Evolutionary conservation across 495 filamentous ascomycete genomes (phyloP), one percentile per base, ranked within the genome.

Genomic region (Xylaria telfairii): DNA sequence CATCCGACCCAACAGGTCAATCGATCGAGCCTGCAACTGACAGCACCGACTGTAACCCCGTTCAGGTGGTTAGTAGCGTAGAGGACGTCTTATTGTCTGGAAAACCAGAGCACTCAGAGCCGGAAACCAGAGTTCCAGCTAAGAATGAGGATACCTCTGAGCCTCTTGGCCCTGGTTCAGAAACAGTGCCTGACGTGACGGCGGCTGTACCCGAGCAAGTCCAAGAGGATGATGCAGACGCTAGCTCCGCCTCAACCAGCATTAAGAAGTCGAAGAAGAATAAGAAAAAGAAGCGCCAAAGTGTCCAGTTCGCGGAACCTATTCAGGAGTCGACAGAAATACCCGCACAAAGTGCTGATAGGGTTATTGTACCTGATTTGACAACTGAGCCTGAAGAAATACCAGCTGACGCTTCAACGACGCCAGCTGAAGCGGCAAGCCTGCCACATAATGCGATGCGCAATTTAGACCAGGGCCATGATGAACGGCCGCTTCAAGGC

Each of bases 231-330:
- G 59, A 60, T 12, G 56, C 39, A 26, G 70, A 70, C 37, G 21
- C 30, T 21, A 65, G 28, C 60, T 26, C 53, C 17, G 60, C 26
- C n/a, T 44, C 71, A 28, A 65, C 67, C 17, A 54, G 44, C 32
- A 60, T 28, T 9, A 65, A 72, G 57, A 71, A 62, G 17, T 67
- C 75, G 10, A 76, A 77, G 53, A 76, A 80, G 71, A 73, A 70
- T 39, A 78, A 77, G 69, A 72, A 68, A 39, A 77, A 80, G 65
- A 74, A 71, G 47, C 77, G 65, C 46, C 76, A 78, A 42, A 80
- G 64, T 70, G 65, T 74, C 21, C 71, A 75, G 41, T 66, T 74
- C 21, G 64, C 69, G 34, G 75, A 75, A 12, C 67, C 75, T 28
- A 62, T 68, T 19, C 73, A 73, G 54, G 71, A 74, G 32, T 28